phyloP scores from a whole-genome alignment of 495 filamentous ascomycete genomes.

The Talaromyces stipitatus region DNA sequence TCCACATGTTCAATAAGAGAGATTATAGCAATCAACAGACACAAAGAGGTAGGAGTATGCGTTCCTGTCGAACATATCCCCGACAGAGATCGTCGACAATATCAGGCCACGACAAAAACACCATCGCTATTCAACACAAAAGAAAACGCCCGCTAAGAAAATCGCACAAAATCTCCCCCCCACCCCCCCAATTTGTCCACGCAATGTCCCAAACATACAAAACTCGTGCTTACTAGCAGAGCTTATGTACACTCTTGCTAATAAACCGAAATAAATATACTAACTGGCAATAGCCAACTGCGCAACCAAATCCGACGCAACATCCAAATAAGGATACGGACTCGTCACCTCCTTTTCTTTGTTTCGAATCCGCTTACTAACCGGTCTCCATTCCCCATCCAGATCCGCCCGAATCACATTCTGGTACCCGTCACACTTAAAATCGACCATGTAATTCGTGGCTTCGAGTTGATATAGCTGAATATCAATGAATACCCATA shows the following conservation, averaged over 20 bases:
- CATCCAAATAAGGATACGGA: conserved; percentile 49
- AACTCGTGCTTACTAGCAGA: no score
- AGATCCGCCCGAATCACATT: conserved; percentile 50
- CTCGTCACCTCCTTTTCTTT: conserved; percentile 50
- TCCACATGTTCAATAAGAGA: not conserved
- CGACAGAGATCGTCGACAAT: not conserved
- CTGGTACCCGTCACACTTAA: conserved; percentile 98
- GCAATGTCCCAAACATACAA: not conserved
- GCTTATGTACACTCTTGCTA: no score
- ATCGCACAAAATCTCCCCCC: not conserved
- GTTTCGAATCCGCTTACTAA: conserved; percentile 40
- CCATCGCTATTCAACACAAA: not conserved
- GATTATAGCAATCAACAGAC: not conserved
- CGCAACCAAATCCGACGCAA: conserved; percentile 46
- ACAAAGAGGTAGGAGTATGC: not conserved
- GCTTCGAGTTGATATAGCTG: conserved; percentile 94
- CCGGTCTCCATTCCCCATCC: conserved; percentile 37
- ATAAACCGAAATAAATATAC: not conserved
- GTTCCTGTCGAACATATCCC: not conserved
- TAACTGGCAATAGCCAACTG: conserved; percentile 38
- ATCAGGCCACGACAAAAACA: not conserved
- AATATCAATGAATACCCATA: conserved; percentile 82
- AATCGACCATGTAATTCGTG: conserved; percentile 92
- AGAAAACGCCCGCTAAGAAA: conserved; percentile 3
- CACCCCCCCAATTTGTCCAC: not conserved